phyloP scores from a whole-genome alignment of 1,139 yeast genomes.

The Candida neerlandica region DNA sequence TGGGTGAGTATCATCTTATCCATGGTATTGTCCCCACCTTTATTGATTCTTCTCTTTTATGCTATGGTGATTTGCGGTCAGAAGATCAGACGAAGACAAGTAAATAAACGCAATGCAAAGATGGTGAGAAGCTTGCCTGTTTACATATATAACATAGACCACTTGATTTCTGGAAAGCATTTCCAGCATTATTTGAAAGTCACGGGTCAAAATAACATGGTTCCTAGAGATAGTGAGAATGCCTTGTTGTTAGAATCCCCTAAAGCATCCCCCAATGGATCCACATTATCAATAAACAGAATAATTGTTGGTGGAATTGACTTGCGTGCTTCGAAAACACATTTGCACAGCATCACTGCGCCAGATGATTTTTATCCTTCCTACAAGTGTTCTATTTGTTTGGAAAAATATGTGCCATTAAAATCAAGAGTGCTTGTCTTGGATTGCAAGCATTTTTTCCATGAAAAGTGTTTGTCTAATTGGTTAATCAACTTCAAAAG shows the following conservation, averaged over 20 bases:
- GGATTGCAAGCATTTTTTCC: slow-evolving; percentile 48
- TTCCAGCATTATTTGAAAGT: slow-evolving; percentile 32
- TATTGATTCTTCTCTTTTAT: slow-evolving; percentile 41
- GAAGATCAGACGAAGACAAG: slow-evolving; percentile 28
- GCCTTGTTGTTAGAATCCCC: slow-evolving; percentile 15
- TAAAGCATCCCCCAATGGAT: slow-evolving; percentile 18
- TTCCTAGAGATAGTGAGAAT: slow-evolving; percentile 14
- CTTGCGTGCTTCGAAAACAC: slow-evolving; percentile 23
- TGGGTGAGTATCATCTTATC: slow-evolving; percentile 44
- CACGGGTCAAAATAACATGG: slow-evolving; percentile 25
- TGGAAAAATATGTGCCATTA: slow-evolving; percentile 42
- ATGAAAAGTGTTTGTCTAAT: slow-evolving; percentile 46
- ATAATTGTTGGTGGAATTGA: slow-evolving; percentile 37
- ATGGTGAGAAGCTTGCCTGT: slow-evolving; percentile 42
- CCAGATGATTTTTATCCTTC: slow-evolving; percentile 43
- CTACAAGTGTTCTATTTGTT: slow-evolving; percentile 50
- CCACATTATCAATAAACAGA: slow-evolving; percentile 24
- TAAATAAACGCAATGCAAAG: slow-evolving; percentile 33
- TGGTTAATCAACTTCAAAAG: slow-evolving; percentile 50
- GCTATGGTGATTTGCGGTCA: slow-evolving; percentile 36
- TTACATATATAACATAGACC: slow-evolving; percentile 41
- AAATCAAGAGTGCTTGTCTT: slow-evolving; percentile 43
- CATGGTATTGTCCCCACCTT: slow-evolving; percentile 48
- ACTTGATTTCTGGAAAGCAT: slow-evolving; percentile 30
- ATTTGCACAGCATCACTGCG: slow-evolving; percentile 30